Evolutionary conservation across 306 rosid genomes (phyloP).

Genomic region (Lotus japonicus): DNA sequence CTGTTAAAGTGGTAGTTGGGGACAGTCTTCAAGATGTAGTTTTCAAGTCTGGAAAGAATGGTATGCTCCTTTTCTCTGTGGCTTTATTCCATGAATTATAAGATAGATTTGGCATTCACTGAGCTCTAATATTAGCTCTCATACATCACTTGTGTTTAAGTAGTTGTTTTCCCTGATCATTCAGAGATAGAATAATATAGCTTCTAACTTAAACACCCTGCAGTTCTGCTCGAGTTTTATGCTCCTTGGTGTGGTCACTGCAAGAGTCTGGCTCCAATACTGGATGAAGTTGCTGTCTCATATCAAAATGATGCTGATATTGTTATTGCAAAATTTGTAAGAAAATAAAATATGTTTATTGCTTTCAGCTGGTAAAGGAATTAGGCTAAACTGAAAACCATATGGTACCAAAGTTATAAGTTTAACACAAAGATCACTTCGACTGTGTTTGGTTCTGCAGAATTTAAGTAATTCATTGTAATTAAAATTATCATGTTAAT

Average conservation of each 20-base stretch:
- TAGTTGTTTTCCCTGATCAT: too few relatives aligned
- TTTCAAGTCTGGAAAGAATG: conserved; percentile 77
- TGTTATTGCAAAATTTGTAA: conserved; percentile 77
- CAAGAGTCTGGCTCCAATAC: conserved; percentile 82
- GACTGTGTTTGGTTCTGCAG: too few relatives aligned
- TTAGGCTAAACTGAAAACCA: neutral
- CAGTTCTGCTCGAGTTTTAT: conserved; percentile 88
- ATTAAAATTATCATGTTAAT: too few relatives aligned
- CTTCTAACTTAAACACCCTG: conserved; percentile 6
- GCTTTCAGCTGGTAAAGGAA: neutral
- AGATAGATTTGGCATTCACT: neutral
- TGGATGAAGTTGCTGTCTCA: conserved; percentile 83
- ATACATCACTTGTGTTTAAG: too few relatives aligned
- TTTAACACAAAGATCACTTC: neutral
- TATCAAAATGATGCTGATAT: conserved; percentile 62
- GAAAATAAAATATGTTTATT: conserved; percentile 15
- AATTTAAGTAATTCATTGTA: too few relatives aligned
- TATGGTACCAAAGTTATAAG: too few relatives aligned
- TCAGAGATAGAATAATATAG: neutral
- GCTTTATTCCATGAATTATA: neutral
- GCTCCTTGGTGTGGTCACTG: conserved; percentile 99
- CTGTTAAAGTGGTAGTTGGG: conserved; percentile 85
- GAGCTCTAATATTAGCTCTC: neutral
- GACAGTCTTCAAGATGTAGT: conserved; percentile 63
- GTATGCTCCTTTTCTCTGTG: conserved; percentile 26